Percentiles rank a stretch among this genome's conserved stretches.
Evolutionary conservation across 768 basidiomycete genomes (phyloP).

Genomic region (Leucocoprinus leucothites): DNA sequence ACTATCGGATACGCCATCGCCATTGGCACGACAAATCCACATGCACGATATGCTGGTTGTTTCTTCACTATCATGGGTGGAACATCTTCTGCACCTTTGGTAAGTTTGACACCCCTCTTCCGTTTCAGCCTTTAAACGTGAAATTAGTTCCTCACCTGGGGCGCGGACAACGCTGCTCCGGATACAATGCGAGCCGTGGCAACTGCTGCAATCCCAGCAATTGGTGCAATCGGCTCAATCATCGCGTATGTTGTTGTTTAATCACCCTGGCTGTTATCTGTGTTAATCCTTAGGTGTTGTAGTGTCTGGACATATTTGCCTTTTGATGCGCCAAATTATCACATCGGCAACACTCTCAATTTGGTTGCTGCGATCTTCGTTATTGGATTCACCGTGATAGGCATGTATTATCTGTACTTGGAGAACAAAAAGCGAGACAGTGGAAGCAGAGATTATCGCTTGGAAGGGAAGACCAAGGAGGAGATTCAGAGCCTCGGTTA

Average conservation of each 20-base stretch:
- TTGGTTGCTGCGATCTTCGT: constrained; percentile 34
- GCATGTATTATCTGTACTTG: constrained; percentile 32
- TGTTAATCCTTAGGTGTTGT: background rate
- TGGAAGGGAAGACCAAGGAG: constrained; percentile 33
- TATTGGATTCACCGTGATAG: constrained; percentile 22
- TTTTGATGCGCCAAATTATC: constrained; percentile 41
- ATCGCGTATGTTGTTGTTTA: constrained; percentile 34
- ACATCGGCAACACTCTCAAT: constrained; percentile 45
- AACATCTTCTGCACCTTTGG: constrained; percentile 34
- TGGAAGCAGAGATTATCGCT: constrained; percentile 38
- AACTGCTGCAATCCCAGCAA: constrained; percentile 41
- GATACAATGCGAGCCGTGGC: constrained; percentile 46
- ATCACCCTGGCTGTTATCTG: background rate
- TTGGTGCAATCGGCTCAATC: constrained; percentile 42
- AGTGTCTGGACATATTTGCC: constrained; percentile 50
- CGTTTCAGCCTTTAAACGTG: background rate
- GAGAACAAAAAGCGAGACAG: constrained; percentile 42
- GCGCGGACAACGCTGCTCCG: constrained; percentile 47
- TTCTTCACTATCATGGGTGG: constrained; percentile 41
- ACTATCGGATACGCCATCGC: constrained; percentile 44
- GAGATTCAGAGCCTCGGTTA: constrained; percentile 40
- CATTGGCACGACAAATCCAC: constrained; percentile 35
- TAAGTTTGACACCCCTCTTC: constrained; percentile 1
- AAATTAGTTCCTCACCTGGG: constrained; percentile 39
- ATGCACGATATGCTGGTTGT: constrained; percentile 46